These are phyloP conservation scores for Penicillium pulvis DNA, from an alignment of 495 filamentous ascomycete genomes.

Conservation along the genomic window DNA sequence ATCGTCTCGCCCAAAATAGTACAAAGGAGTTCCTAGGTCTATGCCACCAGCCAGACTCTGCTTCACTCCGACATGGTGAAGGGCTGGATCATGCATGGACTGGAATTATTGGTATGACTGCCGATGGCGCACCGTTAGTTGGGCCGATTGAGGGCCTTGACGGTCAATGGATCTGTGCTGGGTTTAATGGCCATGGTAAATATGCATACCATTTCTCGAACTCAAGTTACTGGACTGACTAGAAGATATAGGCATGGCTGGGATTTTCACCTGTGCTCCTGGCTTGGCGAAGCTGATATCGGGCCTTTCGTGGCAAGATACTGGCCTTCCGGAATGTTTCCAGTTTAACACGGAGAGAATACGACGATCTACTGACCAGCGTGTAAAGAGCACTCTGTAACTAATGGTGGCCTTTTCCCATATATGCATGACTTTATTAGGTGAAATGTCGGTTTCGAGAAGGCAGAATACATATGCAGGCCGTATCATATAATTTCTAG, in stretches of 20 bases:
- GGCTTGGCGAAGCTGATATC: constrained; percentile 15
- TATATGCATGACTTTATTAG: too few species aligned
- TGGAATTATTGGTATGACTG: constrained; percentile 12
- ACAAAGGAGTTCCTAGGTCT: constrained; percentile 6
- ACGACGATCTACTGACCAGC: background rate
- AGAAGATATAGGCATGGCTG: constrained; percentile 10
- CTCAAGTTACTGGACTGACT: background rate
- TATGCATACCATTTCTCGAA: background rate
- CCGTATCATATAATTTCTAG: too few species aligned
- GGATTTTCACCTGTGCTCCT: constrained; percentile 15
- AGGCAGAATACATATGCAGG: too few species aligned
- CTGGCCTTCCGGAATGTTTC: constrained; percentile 18
- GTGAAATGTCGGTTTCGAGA: too few species aligned
- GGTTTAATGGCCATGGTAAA: constrained; percentile 16
- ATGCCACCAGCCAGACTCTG: background rate
- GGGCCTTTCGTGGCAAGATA: constrained; percentile 11
- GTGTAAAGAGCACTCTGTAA: background rate
- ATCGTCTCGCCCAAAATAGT: constrained; percentile 6
- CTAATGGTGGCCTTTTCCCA: too few species aligned
- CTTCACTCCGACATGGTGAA: constrained; percentile 11
- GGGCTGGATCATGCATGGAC: constrained; percentile 17
- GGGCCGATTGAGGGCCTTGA: constrained; percentile 8
- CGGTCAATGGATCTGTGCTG: constrained; percentile 18
- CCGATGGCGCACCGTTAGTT: constrained; percentile 10
- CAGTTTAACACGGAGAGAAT: constrained; percentile 13